These are phyloP conservation scores for Phaeosphaeria sp. DNA, from an alignment of 2,329 filamentous ascomycete species.

Conservation along the genomic window DNA sequence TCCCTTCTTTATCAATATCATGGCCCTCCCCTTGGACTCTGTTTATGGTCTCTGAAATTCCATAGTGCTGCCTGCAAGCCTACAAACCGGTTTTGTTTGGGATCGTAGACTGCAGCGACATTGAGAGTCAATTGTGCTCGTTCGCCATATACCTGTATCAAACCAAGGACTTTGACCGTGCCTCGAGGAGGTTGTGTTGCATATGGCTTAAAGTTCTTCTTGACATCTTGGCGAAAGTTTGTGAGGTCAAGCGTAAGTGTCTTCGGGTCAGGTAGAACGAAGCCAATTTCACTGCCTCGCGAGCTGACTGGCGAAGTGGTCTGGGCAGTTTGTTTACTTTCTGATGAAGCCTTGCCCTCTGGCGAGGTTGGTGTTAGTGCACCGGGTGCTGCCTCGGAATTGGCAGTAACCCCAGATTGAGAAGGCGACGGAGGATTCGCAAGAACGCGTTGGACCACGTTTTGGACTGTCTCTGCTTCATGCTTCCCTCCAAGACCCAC, in stretches of 20 bases:
- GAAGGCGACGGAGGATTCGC: constrained; percentile 13
- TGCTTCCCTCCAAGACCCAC: constrained; percentile 31
- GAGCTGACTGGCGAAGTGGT: constrained; percentile 15
- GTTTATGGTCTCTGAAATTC: constrained; percentile 38
- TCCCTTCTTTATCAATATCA: background rate
- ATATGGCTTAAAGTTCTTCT: constrained; percentile 24
- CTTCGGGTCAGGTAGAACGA: constrained; percentile 34
- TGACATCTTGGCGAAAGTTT: constrained; percentile 31
- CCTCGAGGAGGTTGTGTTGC: constrained; percentile 51
- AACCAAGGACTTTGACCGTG: constrained; percentile 51
- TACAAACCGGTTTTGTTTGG: constrained; percentile 48
- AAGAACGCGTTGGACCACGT: constrained; percentile 15
- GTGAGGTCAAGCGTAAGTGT: constrained; percentile 35
- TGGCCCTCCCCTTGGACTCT: constrained; percentile 45
- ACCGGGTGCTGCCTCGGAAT: constrained; percentile 2
- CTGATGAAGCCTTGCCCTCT: constrained; percentile 6
- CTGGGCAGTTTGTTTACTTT: constrained; percentile 19
- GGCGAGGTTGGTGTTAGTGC: constrained; percentile 14
- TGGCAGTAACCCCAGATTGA: constrained; percentile 1
- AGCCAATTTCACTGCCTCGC: constrained; percentile 24
- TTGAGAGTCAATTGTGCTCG: constrained; percentile 53
- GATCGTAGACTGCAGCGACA: constrained; percentile 55
- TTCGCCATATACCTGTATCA: constrained; percentile 55
- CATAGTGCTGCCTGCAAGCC: constrained; percentile 31
- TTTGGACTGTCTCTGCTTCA: constrained; percentile 17